phyloP scores from a whole-genome alignment of 2,329 filamentous ascomycete species.

The Shiraia sp. region DNA sequence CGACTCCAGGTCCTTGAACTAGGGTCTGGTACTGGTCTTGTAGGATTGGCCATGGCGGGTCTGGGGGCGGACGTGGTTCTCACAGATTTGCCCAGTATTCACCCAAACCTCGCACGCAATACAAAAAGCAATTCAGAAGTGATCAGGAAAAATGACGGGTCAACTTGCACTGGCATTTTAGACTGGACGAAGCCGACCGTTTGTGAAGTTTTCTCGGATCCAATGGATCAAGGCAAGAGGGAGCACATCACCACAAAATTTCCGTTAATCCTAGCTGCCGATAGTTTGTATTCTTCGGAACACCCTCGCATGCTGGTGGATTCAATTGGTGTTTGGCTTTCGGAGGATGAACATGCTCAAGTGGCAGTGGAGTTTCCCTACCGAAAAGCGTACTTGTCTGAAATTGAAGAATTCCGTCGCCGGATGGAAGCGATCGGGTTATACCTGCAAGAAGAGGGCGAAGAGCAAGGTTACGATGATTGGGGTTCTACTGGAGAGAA shows the following conservation, averaged over 20 bases:
- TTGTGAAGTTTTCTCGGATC: constrained; percentile 21
- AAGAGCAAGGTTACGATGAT: constrained; percentile 71
- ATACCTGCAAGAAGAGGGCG: constrained; percentile 62
- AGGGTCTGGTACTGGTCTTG: constrained; percentile 87
- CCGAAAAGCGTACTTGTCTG: constrained; percentile 68
- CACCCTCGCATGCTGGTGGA: constrained; percentile 76
- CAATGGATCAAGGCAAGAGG: constrained; percentile 4
- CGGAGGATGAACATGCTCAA: constrained; percentile 59
- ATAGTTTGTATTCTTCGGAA: constrained; percentile 82
- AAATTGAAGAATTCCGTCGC: constrained; percentile 65
- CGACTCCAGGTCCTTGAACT: constrained; percentile 67
- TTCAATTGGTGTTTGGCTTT: constrained; percentile 71
- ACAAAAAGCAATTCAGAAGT: constrained; percentile 64
- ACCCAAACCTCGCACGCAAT: constrained; percentile 79
- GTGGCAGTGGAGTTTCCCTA: constrained; percentile 81
- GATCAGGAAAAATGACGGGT: constrained; percentile 60
- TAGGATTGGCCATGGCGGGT: constrained; percentile 81
- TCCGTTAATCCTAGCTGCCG: constrained; percentile 76
- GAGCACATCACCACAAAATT: constrained; percentile 36
- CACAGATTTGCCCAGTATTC: constrained; percentile 83
- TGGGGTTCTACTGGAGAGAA: constrained; percentile 59
- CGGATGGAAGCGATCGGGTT: constrained; percentile 62
- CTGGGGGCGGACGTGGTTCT: constrained; percentile 70
- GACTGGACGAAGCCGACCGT: constrained; percentile 72
- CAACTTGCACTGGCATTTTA: constrained; percentile 65